Base-by-base conservation (phyloP, 768 basidiomycete species). In the Dendrothele bispora region DNA sequence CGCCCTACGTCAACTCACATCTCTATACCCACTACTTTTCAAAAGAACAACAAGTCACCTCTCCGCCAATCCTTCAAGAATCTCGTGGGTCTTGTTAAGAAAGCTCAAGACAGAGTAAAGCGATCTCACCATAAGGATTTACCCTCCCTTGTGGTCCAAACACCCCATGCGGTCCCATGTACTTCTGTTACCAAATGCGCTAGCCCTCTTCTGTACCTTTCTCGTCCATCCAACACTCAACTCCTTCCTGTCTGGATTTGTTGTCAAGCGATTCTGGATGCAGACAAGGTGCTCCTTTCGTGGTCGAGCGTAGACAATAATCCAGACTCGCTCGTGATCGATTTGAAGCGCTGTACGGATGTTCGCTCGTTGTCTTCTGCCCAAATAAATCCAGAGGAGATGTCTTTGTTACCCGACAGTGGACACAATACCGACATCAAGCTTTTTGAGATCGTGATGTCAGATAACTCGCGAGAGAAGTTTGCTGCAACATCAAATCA, bases 401-500 rank as follows among this genome's bases (percentile, higher is more conserved):
- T 60, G 22, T 65, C 62, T 5, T 55, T 72, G 21, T 66, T 83
- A n/a, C 71, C 73, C 11, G 46, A 46, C 11, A 57, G 60, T 25
- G 65, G 59, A 39, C 57, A 67, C n/a, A 56, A 61, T 11, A 69
- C 70, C 21, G 73, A 78, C 39, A 53, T 76, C 41, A 79, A 78
- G 52, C 66, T 83, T 1, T 88, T 90, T 49, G 85, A 88, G 60
- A 55, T 90, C n/a, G 42, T 75, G 15, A 84, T 86, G 46, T 74
- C 79, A 43, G 79, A 72, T 12, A 63, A 69, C 20, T 64, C 63
- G 3, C 69, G 64, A 44, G 83, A 87, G 58, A 78, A 71, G 46
- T 87, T 90, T 60, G 86, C 84, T 0, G 80, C 78, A 2, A 61
- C 68, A 8, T 80, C 80, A 18, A 75, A 80, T 22, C 72, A 76